A percentile compares a stretch with the other conserved stretches of the same genome.
Conservation (phyloP, 495 filamentous ascomycete genomes). For the Coniosporium apollinis region DNA sequence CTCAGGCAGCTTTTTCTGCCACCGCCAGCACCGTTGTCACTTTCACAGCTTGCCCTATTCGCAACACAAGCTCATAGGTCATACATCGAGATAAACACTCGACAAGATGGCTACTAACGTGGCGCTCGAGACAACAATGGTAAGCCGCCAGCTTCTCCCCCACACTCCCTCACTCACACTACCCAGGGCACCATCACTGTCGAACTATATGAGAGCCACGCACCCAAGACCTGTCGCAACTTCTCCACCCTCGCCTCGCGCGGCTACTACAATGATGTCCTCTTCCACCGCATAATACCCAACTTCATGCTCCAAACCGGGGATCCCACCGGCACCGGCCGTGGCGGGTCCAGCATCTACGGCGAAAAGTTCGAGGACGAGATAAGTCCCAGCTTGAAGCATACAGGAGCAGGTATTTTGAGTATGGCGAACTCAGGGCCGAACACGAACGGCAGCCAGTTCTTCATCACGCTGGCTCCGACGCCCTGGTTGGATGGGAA, state of each 20-base stretch:
- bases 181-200: conserved; percentile 62
- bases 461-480: conserved; percentile 86
- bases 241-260: conserved; percentile 61
- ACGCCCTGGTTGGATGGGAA: conserved; percentile 96
- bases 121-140: conserved; percentile 68
- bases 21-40: too few relatives aligned
- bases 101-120: conserved; percentile 56
- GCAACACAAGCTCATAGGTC: too few relatives aligned
- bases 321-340: conserved; percentile 89
- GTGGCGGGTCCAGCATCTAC: conserved; percentile 79
- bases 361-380: conserved; percentile 94
- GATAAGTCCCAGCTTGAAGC: conserved; percentile 58
- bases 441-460: conserved; percentile 78
- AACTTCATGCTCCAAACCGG: conserved; percentile 97
- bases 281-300: conserved; percentile 91
- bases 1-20: too few relatives aligned
- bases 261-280: conserved; percentile 69
- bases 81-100: too few relatives aligned
- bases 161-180: conserved; percentile 1
- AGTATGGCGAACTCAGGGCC: conserved; percentile 94
- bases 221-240: conserved; percentile 74
- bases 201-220: conserved; percentile 76
- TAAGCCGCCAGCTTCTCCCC: conserved; percentile 18
- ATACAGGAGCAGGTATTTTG: conserved; percentile 84
- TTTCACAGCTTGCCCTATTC: too few relatives aligned